Percentiles rank a stretch among this genome's conserved stretches.
phyloP scores from a whole-genome alignment of 495 filamentous ascomycete species.

The Penicilliopsis zonata region DNA sequence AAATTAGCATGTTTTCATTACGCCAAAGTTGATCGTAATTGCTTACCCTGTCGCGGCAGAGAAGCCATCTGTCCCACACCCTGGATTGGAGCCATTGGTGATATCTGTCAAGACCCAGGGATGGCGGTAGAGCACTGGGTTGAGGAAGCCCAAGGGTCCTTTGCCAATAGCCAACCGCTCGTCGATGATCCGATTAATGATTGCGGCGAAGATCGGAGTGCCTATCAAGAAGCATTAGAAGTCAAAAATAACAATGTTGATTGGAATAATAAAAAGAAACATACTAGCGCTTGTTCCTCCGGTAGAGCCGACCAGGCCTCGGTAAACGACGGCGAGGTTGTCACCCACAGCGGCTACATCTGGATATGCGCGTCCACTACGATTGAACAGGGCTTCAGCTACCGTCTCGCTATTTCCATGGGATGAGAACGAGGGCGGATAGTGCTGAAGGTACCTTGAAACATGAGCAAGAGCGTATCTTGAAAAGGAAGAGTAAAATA shows the following conservation, averaged over 20 bases:
- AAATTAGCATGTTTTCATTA: no score
- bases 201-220: slow-evolving; percentile 21
- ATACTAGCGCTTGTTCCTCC: slow-evolving; percentile 24
- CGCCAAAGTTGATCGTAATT: no score
- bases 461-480: no score
- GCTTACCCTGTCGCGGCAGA: slow-evolving; percentile 28
- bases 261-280: neutral
- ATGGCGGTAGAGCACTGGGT: slow-evolving; percentile 37
- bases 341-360: slow-evolving; percentile 19
- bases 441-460: no score
- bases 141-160: slow-evolving; percentile 37
- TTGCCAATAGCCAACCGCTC: slow-evolving; percentile 35
- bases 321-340: slow-evolving; percentile 12
- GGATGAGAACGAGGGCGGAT: slow-evolving; percentile 12
- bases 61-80: slow-evolving; percentile 39
- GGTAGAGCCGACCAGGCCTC: slow-evolving; percentile 8
- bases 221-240: slow-evolving; percentile 3
- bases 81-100: slow-evolving; percentile 30
- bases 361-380: slow-evolving; percentile 19
- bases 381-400: slow-evolving; percentile 15
- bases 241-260: neutral
- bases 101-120: slow-evolving; percentile 38
- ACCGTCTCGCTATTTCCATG: slow-evolving; percentile 10
- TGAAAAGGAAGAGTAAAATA: no score
- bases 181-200: slow-evolving; percentile 35